Conservation (phyloP, 2,329 filamentous ascomycete species). For the Albophoma yamanashiensis region DNA sequence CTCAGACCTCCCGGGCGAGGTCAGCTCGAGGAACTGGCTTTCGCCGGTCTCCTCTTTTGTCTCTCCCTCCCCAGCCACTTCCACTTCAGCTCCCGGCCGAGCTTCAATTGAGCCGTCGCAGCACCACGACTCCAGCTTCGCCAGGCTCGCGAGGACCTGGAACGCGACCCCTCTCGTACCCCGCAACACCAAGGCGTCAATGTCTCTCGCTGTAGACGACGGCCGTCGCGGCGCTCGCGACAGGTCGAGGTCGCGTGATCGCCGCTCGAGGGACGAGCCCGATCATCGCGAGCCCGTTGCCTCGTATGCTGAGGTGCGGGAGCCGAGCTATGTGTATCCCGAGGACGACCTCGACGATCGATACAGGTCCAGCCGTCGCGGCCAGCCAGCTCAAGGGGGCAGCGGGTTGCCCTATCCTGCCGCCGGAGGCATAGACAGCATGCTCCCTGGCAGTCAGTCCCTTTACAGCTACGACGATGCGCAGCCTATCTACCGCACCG, state of each 20-base stretch:
- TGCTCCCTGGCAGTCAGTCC: conserved; percentile 24
- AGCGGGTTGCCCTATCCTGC: conserved; percentile 26
- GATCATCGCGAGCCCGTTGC: conserved; percentile 18
- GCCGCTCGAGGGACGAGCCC: conserved; percentile 18
- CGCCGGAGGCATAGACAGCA: conserved; percentile 23
- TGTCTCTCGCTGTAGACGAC: conserved; percentile 42
- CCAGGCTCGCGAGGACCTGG: not conserved
- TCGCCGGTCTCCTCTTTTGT: not conserved
- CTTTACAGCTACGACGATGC: conserved; percentile 29
- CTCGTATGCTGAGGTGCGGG: conserved; percentile 27
- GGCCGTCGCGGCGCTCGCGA: conserved; percentile 33
- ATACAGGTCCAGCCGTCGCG: conserved; percentile 17
- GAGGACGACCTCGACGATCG: conserved; percentile 30
- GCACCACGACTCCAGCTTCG: not conserved
- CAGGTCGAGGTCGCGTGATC: conserved; percentile 31
- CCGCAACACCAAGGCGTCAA: conserved; percentile 18
- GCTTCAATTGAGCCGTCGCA: not conserved
- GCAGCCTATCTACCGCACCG: conserved; percentile 20
- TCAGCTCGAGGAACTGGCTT: not conserved
- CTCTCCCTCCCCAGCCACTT: not conserved
- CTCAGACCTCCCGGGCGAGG: not conserved
- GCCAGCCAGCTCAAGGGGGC: conserved; percentile 21
- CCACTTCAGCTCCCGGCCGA: not conserved
- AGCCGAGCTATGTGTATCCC: conserved; percentile 29
- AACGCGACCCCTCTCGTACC: not conserved